phyloP scores from a whole-genome alignment of 208 protist genomes.

The Trichomonas gallinae region DNA sequence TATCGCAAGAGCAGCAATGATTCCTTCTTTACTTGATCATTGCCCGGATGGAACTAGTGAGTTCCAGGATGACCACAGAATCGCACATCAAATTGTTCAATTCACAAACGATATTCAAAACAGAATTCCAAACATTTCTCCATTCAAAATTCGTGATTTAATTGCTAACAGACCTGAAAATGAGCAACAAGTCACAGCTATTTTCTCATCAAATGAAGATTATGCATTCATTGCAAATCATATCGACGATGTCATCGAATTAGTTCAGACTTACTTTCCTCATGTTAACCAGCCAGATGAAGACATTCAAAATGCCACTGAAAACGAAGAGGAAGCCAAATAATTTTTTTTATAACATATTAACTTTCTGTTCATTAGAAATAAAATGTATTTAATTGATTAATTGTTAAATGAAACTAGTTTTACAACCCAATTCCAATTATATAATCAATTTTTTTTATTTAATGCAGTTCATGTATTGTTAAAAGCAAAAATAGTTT shows the following conservation, averaged over 20 bases:
- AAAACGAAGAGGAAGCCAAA: not conserved
- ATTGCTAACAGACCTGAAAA: not conserved
- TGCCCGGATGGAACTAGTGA: not conserved
- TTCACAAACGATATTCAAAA: not conserved
- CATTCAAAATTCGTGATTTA: not conserved
- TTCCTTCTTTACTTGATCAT: not conserved
- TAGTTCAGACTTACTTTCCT: not conserved
- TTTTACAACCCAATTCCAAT: too few relatives aligned
- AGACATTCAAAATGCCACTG: not conserved
- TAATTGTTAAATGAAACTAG: not conserved
- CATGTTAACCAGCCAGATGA: not conserved
- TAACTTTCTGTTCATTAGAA: not conserved
- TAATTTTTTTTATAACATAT: not conserved
- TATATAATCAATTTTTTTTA: too few relatives aligned
- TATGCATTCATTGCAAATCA: not conserved
- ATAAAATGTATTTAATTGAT: not conserved
- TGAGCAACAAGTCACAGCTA: not conserved
- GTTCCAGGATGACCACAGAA: not conserved
- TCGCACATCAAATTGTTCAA: not conserved
- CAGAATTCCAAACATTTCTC: not conserved
- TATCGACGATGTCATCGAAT: not conserved
- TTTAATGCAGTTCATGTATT: too few relatives aligned
- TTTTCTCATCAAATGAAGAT: constrained; percentile 7
- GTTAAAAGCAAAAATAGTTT: too few relatives aligned
- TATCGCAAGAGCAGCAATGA: not conserved